These are phyloP conservation scores for Aspergillus versicolor DNA, from an alignment of 2,329 filamentous ascomycete species.

Conservation along the genomic window DNA sequence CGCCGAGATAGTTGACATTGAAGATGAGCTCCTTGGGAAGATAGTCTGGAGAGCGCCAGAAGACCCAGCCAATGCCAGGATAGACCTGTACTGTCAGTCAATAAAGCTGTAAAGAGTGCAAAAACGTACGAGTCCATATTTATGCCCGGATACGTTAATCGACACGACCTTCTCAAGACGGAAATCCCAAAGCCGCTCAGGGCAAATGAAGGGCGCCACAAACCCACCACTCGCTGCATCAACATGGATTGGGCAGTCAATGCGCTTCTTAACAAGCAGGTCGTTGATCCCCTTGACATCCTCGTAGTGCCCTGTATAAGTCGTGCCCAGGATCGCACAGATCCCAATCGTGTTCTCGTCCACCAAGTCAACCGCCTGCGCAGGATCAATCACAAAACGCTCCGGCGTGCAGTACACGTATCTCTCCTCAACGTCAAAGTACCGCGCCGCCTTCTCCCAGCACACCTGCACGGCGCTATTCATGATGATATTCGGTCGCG, in stretches of 20 bases:
- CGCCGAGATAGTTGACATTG: conserved; percentile 69
- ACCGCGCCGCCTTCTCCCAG: conserved; percentile 70
- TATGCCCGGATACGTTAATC: conserved; percentile 60
- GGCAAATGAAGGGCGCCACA: conserved; percentile 43
- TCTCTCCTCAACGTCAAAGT: conserved; percentile 67
- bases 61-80: conserved; percentile 68
- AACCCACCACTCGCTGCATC: conserved; percentile 46
- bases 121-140: conserved; percentile 48
- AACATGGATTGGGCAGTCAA: conserved; percentile 55
- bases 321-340: conserved; percentile 69
- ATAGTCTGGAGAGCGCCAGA: conserved; percentile 65
- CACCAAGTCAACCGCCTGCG: conserved; percentile 63
- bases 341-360: conserved; percentile 78
- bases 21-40: conserved; percentile 69
- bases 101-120: background rate
- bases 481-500: conserved; percentile 72
- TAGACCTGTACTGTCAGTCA: conserved; percentile 45
- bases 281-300: conserved; percentile 67
- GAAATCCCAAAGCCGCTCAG: conserved; percentile 31
- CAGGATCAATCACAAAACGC: conserved; percentile 65
- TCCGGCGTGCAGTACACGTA: conserved; percentile 50
- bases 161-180: conserved; percentile 37
- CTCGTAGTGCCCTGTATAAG: conserved; percentile 73
- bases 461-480: conserved; percentile 72
- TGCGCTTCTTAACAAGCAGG: conserved; percentile 55